Evolutionary conservation across 441 rosid species (phyloP), one percentile per base, ranked within the genome.

Genomic region (Biscutella laevigata): DNA sequence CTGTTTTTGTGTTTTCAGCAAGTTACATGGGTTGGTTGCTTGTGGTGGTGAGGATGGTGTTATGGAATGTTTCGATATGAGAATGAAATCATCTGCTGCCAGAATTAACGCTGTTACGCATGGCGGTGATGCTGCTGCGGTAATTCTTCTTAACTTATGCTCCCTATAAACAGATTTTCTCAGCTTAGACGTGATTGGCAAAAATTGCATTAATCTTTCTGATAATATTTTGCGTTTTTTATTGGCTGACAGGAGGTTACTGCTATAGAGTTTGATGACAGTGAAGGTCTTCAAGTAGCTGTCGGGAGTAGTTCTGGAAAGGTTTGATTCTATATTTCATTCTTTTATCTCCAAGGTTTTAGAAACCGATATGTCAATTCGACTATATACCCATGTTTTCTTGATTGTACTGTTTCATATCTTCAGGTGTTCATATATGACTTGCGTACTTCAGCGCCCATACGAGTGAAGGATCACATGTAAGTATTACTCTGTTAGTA

Each of bases 41-140:
- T 91, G 96, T 76, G 98, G 96, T 27, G 96, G 98, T 35, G 98
- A 87, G 65, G 96, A 85, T 74, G 98, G 98, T 72, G 90, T 81
- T 47, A 77, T 87, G 3, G 96, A 87, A 71, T 84, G 95, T 73
- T 91, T 91, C 32, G 98, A 91, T 72, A 73, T 61, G 83, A 83
- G 98, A 68, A 70, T 64, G 66, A 83, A 71, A 75, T 70, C 91
- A 62, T 77, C 96, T 8, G 70, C 81, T 72, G 96, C 85, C 52
- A 80, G 98, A 71, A 80, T 87, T 38, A 74, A 81, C 55, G 94
- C 87, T 17, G 86, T 81, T 76, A 71, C 80, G 40, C 81, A 83
- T 69, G 68, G 82, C 61, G 86, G 84, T 52, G 88, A 84, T 78
- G 34, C 48, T 62, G 77, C 77, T 36, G 74, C 82, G 80, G 96